These are phyloP conservation scores for Chlorella sp. DNA, from an alignment of 139 green algal genomes.

Conservation along the genomic window DNA sequence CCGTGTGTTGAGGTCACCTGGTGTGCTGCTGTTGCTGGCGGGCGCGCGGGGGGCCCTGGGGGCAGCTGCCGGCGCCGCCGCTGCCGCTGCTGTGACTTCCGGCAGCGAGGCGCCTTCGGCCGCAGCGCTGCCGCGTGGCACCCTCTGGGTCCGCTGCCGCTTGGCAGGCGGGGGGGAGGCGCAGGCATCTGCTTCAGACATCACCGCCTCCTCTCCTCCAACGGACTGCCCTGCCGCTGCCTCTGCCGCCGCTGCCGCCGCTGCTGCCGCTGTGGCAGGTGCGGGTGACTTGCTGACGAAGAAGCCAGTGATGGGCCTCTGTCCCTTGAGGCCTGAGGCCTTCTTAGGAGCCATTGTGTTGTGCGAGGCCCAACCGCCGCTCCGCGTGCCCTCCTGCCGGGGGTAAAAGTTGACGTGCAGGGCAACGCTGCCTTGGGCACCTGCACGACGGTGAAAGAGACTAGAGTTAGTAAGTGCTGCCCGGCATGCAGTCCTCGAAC, in stretches of 20 bases:
- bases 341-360: slow-evolving; percentile 17
- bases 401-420: too few species aligned
- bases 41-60: not conserved
- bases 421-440: too few species aligned
- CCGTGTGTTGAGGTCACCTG: not conserved
- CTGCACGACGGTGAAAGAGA: too few species aligned
- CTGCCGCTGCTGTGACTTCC: not conserved
- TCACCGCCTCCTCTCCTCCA: too few species aligned
- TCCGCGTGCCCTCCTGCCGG: too few species aligned
- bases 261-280: not conserved
- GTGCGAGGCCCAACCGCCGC: too few species aligned
- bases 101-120: too few species aligned
- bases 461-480: too few species aligned
- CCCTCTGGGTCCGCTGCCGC: not conserved
- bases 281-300: not conserved
- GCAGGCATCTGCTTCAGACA: not conserved
- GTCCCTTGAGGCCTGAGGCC: slow-evolving; percentile 19
- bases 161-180: slow-evolving; percentile 4
- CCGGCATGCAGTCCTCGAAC: too few species aligned
- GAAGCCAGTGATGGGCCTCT: slow-evolving; percentile 45
- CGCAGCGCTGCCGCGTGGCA: not conserved
- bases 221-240: not conserved
- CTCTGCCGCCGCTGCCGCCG: not conserved
- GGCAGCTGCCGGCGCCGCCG: too few species aligned
- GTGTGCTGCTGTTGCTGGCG: not conserved